Conservation (phyloP, 371 early-diverging fungal species). For the Apophysomyces ossiformis region DNA sequence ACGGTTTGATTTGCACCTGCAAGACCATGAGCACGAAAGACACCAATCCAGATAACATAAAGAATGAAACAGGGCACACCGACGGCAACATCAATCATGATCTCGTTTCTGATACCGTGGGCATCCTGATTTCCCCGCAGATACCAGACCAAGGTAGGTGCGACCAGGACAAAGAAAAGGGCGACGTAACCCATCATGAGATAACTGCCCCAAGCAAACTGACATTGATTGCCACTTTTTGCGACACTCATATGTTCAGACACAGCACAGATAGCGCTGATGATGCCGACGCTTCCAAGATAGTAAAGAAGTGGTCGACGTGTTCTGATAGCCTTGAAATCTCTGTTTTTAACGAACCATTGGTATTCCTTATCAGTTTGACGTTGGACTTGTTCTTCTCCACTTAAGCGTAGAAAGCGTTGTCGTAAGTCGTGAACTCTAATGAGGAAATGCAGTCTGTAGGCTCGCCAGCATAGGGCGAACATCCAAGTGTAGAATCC, state of each 20-base stretch:
- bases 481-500: conserved; percentile 38
- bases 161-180: conserved; percentile 21
- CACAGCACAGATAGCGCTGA: conserved; percentile 18
- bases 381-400: conserved; percentile 12
- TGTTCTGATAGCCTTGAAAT: conserved; percentile 13
- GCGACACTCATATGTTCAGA: conserved; percentile 16
- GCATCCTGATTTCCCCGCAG: conserved; percentile 28
- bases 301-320: conserved; percentile 17
- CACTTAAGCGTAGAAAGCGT: conserved; percentile 21
- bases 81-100: conserved; percentile 21
- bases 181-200: conserved; percentile 16
- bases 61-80: conserved; percentile 30
- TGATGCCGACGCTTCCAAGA: conserved; percentile 11
- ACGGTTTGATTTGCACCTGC: background rate
- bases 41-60: conserved; percentile 24
- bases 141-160: conserved; percentile 23
- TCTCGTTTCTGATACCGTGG: conserved; percentile 34
- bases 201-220: conserved; percentile 17
- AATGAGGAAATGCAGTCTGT: conserved; percentile 22
- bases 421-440: conserved; percentile 24
- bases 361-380: conserved; percentile 23
- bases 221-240: conserved; percentile 12
- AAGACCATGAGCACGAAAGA: conserved; percentile 3
- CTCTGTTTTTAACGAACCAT: conserved; percentile 23
- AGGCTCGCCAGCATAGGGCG: conserved; percentile 25